These are phyloP conservation scores for Tetrapisispora pingtungensis DNA, from an alignment of 805 yeast species.

Conservation along the genomic window DNA sequence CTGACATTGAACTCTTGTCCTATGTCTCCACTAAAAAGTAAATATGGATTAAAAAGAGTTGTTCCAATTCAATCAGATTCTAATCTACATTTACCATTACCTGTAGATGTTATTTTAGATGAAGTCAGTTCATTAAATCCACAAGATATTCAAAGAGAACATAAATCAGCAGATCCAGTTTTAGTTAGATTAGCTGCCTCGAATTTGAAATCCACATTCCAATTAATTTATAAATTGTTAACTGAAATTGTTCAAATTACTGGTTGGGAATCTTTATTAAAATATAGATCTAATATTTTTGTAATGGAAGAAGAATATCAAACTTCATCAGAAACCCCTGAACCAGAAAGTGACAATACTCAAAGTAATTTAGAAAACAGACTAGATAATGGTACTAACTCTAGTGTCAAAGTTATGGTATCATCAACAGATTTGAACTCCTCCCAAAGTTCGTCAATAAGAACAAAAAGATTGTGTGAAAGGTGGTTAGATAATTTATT, in stretches of 20 bases:
- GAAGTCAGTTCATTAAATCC: conserved; percentile 63
- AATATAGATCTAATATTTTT: conserved; percentile 51
- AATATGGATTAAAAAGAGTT: conserved; percentile 50
- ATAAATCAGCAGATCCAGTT: conserved; percentile 51
- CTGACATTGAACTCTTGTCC: conserved; percentile 72
- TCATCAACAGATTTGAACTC: conserved; percentile 5
- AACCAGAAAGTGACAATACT: neutral
- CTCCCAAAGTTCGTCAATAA: conserved; percentile 32
- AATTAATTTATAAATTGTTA: conserved; percentile 47
- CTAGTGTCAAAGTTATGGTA: neutral
- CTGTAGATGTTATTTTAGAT: conserved; percentile 60
- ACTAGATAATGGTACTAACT: neutral
- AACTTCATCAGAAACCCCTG: conserved; percentile 14
- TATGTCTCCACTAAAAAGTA: conserved; percentile 61
- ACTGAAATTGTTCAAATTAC: conserved; percentile 55
- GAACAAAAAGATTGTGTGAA: conserved; percentile 59
- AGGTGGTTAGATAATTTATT: conserved; percentile 72
- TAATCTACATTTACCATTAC: conserved; percentile 60
- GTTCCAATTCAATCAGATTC: conserved; percentile 33
- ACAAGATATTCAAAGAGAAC: conserved; percentile 55
- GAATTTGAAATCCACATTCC: conserved; percentile 49
- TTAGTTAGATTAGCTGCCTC: conserved; percentile 59
- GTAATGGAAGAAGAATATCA: conserved; percentile 58
- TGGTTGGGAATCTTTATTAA: conserved; percentile 64
- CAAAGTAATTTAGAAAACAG: neutral